Conservation (phyloP, 148 eudicot genomes). For the Nyssa sinensis region DNA sequence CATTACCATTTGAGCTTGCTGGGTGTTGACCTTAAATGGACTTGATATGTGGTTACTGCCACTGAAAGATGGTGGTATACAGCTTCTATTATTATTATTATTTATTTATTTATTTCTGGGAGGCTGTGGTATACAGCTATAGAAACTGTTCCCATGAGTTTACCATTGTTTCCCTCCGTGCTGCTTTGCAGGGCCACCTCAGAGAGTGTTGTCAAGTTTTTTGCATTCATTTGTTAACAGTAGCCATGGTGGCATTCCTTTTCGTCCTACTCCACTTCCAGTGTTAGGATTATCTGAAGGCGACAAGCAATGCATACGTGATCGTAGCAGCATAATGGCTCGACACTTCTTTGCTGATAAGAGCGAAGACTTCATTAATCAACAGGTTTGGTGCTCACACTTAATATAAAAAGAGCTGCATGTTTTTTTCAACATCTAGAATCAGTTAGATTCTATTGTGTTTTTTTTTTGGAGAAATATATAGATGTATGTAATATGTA, state of each 20-base stretch:
- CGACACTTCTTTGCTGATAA: conserved; percentile 88
- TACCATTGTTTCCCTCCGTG: neutral
- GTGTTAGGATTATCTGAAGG: conserved; percentile 83
- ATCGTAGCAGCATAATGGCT: conserved; percentile 96
- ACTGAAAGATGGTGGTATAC: neutral
- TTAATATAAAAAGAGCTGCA: conserved; percentile 1
- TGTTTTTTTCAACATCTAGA: neutral
- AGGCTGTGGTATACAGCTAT: neutral
- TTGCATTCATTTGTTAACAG: conserved; percentile 92
- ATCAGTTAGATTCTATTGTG: neutral
- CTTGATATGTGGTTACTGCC: neutral
- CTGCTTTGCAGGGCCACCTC: conserved; percentile 79
- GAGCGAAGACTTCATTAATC: conserved; percentile 83
- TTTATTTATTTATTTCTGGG: too few species aligned
- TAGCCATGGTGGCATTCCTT: conserved; percentile 63
- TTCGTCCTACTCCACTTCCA: conserved; percentile 79
- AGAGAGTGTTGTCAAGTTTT: conserved; percentile 79
- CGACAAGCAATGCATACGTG: conserved; percentile 91
- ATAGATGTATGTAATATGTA: too few species aligned
- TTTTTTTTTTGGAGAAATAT: neutral
- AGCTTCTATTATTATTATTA: too few species aligned
- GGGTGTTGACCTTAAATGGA: conserved; percentile 1
- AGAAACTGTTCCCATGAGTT: neutral
- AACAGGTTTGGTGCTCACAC: conserved; percentile 53
- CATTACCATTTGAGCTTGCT: neutral